A percentile compares a stretch with the other conserved stretches of the same genome.
phyloP scores from a whole-genome alignment of 306 rosid genomes.

The Parietaria judaica region DNA sequence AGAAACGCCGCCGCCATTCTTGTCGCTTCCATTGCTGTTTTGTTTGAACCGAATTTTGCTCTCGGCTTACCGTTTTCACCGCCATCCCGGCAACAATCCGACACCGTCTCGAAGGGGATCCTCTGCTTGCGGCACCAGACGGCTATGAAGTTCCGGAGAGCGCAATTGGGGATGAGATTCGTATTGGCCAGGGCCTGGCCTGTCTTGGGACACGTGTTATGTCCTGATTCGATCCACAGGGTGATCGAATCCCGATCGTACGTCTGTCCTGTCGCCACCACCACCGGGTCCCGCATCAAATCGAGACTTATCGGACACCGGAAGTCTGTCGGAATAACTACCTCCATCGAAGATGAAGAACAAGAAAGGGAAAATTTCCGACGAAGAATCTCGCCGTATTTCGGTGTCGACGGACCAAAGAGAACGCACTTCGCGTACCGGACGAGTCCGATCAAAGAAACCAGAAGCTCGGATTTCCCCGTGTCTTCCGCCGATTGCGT shows the following conservation, averaged over 20 bases:
- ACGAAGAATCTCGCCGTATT: not conserved
- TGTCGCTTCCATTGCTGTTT: constrained; percentile 71
- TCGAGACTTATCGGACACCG: constrained; percentile 79
- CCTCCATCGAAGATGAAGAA: constrained; percentile 21
- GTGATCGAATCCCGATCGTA: constrained; percentile 69
- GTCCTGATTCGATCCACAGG: constrained; percentile 77
- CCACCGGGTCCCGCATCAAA: constrained; percentile 75
- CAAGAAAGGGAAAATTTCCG: constrained; percentile 9
- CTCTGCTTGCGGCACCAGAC: constrained; percentile 76
- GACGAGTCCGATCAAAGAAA: constrained; percentile 67
- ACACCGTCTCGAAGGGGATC: constrained; percentile 44
- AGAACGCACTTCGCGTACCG: constrained; percentile 80
- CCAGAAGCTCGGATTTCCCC: constrained; percentile 36
- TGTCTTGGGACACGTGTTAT: constrained; percentile 90
- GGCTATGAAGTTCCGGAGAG: constrained; percentile 57
- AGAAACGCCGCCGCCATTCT: constrained; percentile 69
- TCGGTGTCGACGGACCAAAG: constrained; percentile 60
- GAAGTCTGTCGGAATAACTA: constrained; percentile 50
- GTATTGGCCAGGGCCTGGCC: constrained; percentile 73
- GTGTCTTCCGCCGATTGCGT: constrained; percentile 52
- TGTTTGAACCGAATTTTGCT: constrained; percentile 32
- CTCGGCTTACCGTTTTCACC: constrained; percentile 13
- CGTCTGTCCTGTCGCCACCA: constrained; percentile 95
- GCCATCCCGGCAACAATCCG: not conserved
- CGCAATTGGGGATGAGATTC: constrained; percentile 53